These are phyloP conservation scores for Penicillium cosmopolitanum DNA, from an alignment of 495 filamentous ascomycete genomes.

Conservation along the genomic window DNA sequence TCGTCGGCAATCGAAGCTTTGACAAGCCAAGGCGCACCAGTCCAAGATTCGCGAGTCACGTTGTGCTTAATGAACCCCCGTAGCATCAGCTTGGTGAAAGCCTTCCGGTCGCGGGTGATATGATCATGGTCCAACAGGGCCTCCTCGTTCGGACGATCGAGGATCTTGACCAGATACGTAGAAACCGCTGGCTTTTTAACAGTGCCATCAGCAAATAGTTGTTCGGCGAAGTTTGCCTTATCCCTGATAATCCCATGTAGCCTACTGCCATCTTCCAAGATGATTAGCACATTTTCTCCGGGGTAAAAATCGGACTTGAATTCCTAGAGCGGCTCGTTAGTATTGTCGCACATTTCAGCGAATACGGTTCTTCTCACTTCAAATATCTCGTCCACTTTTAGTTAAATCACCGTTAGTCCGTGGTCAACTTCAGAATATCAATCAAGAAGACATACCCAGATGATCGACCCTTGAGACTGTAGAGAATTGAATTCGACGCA, in stretches of 20 bases:
- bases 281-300: conserved; percentile 80
- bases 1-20: conserved; percentile 81
- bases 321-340: conserved; percentile 54
- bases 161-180: conserved; percentile 78
- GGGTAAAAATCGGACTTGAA: conserved; percentile 95
- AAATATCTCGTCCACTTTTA: conserved; percentile 66
- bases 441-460: conserved; percentile 61
- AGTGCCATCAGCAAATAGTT: conserved; percentile 65
- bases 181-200: conserved; percentile 67
- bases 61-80: conserved; percentile 95
- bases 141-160: conserved; percentile 71
- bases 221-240: conserved; percentile 76
- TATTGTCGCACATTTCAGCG: background rate
- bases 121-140: conserved; percentile 79
- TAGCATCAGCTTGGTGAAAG: conserved; percentile 94
- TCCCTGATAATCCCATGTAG: conserved; percentile 80
- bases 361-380: conserved; percentile 50
- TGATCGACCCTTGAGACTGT: conserved; percentile 90
- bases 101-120: conserved; percentile 84
- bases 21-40: conserved; percentile 92
- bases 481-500: conserved; percentile 89
- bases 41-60: conserved; percentile 88
- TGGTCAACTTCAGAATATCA: background rate
- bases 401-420: conserved; percentile 28
- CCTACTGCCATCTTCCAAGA: conserved; percentile 69